These are phyloP conservation scores for Calonectria multiphialidica DNA, from an alignment of 2,329 filamentous ascomycete species.

Conservation along the genomic window DNA sequence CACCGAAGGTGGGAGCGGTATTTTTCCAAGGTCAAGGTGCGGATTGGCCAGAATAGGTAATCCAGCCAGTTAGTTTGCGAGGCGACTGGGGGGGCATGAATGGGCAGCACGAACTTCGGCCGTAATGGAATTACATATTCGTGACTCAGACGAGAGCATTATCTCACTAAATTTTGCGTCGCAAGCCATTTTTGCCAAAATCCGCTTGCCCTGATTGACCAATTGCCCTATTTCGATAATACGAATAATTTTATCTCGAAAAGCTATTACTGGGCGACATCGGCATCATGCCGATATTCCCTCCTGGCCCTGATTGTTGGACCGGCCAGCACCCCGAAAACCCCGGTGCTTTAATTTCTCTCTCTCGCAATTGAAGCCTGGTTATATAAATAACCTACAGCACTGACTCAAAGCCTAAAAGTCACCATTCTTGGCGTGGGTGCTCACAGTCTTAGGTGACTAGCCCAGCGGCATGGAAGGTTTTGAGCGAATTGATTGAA, in stretches of 20 bases:
- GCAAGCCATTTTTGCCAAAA: neutral
- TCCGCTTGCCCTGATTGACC: neutral
- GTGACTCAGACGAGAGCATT: constrained; percentile 20
- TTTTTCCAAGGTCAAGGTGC: constrained; percentile 16
- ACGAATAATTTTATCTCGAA: neutral
- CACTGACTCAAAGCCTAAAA: neutral
- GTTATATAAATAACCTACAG: neutral
- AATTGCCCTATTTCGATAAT: neutral
- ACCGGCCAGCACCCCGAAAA: neutral
- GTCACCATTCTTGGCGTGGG: neutral
- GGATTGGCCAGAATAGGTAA: constrained; percentile 25
- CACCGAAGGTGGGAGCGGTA: constrained; percentile 21
- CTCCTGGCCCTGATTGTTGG: neutral
- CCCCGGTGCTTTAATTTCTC: neutral
- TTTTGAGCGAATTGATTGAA: neutral
- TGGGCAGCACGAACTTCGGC: constrained; percentile 22
- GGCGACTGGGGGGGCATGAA: neutral
- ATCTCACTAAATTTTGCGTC: constrained; percentile 27
- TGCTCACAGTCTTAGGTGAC: neutral
- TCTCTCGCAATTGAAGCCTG: too few relatives aligned
- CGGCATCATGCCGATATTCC: neutral
- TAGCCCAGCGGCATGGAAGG: neutral
- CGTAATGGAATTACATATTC: constrained; percentile 37
- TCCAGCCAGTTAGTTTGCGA: neutral
- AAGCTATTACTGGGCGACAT: neutral